These are phyloP conservation scores for Panellus pusillus DNA, from an alignment of 768 basidiomycete species.

Conservation along the genomic window DNA sequence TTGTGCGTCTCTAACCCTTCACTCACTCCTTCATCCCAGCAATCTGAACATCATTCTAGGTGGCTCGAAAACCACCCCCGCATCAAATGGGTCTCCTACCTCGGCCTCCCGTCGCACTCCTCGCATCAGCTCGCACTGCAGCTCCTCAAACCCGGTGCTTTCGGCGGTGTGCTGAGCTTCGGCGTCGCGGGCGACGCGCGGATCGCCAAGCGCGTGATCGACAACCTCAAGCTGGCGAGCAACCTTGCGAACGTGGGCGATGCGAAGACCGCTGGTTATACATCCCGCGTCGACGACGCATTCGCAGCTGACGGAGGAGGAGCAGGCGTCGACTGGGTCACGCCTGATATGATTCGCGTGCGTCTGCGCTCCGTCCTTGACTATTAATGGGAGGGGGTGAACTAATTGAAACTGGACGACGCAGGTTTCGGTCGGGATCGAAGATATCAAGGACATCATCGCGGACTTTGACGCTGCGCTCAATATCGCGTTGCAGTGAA, in stretches of 20 bases:
- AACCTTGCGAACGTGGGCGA: conserved; percentile 73
- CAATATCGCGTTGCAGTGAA: conserved; percentile 10
- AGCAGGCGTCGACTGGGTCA: conserved; percentile 65
- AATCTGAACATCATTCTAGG: conserved; percentile 25
- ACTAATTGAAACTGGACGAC: neutral
- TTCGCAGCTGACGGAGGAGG: conserved; percentile 60
- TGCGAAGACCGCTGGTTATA: conserved; percentile 79
- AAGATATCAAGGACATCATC: conserved; percentile 40
- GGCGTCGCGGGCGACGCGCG: conserved; percentile 62
- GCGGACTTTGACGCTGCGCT: conserved; percentile 40
- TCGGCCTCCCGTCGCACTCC: conserved; percentile 63
- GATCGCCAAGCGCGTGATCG: conserved; percentile 61
- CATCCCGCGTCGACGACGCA: conserved; percentile 81
- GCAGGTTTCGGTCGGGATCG: conserved; percentile 40
- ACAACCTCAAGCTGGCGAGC: conserved; percentile 68
- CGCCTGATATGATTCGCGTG: conserved; percentile 74
- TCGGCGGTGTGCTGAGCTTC: conserved; percentile 77
- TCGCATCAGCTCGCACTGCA: conserved; percentile 60
- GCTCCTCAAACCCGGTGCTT: conserved; percentile 53
- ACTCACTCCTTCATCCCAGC: neutral
- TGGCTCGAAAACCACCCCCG: conserved; percentile 66
- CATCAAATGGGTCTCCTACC: conserved; percentile 78
- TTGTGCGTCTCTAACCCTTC: conserved; percentile 31
- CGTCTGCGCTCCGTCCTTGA: conserved; percentile 19
- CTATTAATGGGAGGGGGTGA: neutral